These are phyloP conservation scores for Tulasnella sp. DNA, from an alignment of 768 basidiomycete genomes.

Conservation along the genomic window DNA sequence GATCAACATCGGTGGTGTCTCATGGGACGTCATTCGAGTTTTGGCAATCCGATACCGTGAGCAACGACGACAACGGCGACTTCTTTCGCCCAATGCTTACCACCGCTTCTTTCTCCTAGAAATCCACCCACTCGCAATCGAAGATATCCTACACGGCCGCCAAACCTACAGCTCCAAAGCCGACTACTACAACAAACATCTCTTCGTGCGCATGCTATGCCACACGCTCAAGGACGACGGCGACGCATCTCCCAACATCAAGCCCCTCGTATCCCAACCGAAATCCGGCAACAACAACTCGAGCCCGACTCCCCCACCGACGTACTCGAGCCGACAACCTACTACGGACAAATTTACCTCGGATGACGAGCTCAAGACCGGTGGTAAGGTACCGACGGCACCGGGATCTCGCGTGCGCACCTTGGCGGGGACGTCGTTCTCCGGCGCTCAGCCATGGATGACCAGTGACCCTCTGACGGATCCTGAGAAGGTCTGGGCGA, in stretches of 20 bases:
- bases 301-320: not conserved
- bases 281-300: not conserved
- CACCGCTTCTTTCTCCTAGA: not conserved
- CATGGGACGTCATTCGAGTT: conserved; percentile 6
- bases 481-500: not conserved
- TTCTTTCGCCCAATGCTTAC: not conserved
- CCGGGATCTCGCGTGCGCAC: conserved; percentile 7
- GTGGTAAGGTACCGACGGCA: not conserved
- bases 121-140: conserved; percentile 21
- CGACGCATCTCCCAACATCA: conserved; percentile 14
- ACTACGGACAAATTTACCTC: not conserved
- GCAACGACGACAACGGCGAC: not conserved
- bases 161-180: conserved; percentile 18
- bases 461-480: not conserved
- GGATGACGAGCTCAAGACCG: not conserved
- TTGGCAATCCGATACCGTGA: conserved; percentile 3
- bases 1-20: conserved; percentile 13
- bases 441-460: conserved; percentile 27
- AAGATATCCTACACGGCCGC: conserved; percentile 20
- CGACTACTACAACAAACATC: conserved; percentile 31
- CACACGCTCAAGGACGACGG: conserved; percentile 37
- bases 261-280: not conserved
- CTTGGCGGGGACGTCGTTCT: conserved; percentile 22
- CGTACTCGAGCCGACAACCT: not conserved
- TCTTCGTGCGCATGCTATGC: conserved; percentile 57